A percentile compares a stretch with the other conserved stretches of the same genome.
These are phyloP conservation scores for Garcia nutans DNA, from an alignment of 345 rosid species.

Conservation along the genomic window DNA sequence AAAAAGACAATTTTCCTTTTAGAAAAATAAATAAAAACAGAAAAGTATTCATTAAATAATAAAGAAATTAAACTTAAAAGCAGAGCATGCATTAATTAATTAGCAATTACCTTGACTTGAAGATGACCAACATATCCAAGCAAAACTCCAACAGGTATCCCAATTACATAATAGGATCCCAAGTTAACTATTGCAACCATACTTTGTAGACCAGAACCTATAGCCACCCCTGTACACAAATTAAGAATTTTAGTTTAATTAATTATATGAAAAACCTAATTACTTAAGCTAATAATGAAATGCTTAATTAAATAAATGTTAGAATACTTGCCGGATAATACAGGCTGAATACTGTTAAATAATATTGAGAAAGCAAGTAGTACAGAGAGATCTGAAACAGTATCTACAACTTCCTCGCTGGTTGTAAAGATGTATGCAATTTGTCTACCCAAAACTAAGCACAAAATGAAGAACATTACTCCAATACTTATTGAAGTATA, in stretches of 20 bases:
- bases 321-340: slow-evolving; percentile 43
- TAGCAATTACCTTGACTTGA: slow-evolving; percentile 9
- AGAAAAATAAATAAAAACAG: too few relatives aligned
- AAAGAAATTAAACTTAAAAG: too few relatives aligned
- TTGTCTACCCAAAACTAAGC: slow-evolving; percentile 40
- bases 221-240: slow-evolving; percentile 13
- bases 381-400: slow-evolving; percentile 45
- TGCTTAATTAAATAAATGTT: neutral
- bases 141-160: slow-evolving; percentile 18
- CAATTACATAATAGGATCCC: slow-evolving; percentile 17
- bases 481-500: slow-evolving; percentile 38
- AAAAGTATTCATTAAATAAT: too few relatives aligned
- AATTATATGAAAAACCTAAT: too few relatives aligned
- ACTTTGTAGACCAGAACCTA: slow-evolving; percentile 14
- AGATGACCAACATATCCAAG: slow-evolving; percentile 25
- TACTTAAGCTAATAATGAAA: too few relatives aligned
- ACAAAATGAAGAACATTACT: slow-evolving; percentile 36
- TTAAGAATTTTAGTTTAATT: neutral
- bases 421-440: slow-evolving; percentile 44
- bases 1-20: too few relatives aligned
- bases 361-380: slow-evolving; percentile 61
- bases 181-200: slow-evolving; percentile 17
- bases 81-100: neutral
- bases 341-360: slow-evolving; percentile 64
- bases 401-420: slow-evolving; percentile 40